A percentile compares a stretch with the other conserved stretches of the same genome.
Conservation (phyloP, 2,329 filamentous ascomycete genomes). For the Diplocarpon rosae region DNA sequence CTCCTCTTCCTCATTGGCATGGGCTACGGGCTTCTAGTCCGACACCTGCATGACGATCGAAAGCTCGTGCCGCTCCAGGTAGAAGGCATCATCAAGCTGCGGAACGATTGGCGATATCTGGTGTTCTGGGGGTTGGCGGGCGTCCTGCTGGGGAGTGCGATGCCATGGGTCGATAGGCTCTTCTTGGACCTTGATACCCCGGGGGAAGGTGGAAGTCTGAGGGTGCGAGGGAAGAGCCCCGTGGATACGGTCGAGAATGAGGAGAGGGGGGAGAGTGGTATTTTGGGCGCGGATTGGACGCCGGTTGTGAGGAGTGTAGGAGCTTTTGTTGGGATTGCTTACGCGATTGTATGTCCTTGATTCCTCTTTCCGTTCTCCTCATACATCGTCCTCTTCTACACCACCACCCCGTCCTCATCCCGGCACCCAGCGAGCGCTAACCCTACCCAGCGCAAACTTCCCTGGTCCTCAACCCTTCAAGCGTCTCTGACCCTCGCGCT, state of each 20-base stretch:
- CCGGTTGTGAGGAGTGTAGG: conserved; percentile 57
- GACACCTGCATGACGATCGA: conserved; percentile 63
- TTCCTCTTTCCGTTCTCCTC: not conserved
- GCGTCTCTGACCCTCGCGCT: conserved; percentile 80
- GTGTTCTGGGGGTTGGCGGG: conserved; percentile 74
- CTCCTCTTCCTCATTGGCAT: conserved; percentile 72
- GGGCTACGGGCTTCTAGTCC: conserved; percentile 72
- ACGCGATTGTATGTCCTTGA: conserved; percentile 63
- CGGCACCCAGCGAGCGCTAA: not conserved
- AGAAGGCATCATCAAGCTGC: conserved; percentile 33
- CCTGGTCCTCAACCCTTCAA: conserved; percentile 93
- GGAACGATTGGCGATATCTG: conserved; percentile 55
- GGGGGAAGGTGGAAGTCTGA: not conserved
- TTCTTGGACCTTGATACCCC: conserved; percentile 44
- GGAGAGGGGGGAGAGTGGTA: conserved; percentile 22
- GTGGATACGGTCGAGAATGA: conserved; percentile 18
- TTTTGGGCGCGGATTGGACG: conserved; percentile 60
- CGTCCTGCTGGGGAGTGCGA: conserved; percentile 62
- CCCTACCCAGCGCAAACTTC: conserved; percentile 59
- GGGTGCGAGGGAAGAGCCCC: conserved; percentile 3
- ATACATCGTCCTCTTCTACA: not conserved
- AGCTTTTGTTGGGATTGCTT: conserved; percentile 63
- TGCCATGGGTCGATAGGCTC: conserved; percentile 74
- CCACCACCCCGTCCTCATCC: not conserved
- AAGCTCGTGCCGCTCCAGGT: conserved; percentile 49